These are phyloP conservation scores for Aspergillus sparsus DNA, from an alignment of 495 filamentous ascomycete genomes.

Conservation along the genomic window DNA sequence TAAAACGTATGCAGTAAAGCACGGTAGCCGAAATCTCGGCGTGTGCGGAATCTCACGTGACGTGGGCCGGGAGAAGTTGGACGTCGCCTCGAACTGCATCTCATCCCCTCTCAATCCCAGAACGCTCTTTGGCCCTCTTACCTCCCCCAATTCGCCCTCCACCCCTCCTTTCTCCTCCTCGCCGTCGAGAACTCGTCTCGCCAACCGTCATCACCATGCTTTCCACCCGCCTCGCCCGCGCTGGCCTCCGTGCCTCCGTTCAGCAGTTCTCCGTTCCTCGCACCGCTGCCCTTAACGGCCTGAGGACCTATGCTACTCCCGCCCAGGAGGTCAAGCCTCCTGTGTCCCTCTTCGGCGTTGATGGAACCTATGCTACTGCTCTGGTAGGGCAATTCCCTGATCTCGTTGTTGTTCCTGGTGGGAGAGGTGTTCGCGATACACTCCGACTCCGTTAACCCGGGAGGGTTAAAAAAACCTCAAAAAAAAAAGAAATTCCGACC, in stretches of 20 bases:
- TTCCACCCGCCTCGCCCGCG: conserved; percentile 50
- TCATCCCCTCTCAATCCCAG: conserved; percentile 22
- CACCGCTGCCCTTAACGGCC: conserved; percentile 46
- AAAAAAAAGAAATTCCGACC: too few relatives aligned
- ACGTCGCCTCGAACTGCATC: conserved; percentile 39
- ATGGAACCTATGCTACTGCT: conserved; percentile 97
- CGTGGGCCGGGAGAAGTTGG: conserved; percentile 43
- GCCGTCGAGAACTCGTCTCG: conserved; percentile 30
- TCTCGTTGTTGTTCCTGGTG: too few relatives aligned
- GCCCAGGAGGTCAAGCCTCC: conserved; percentile 76
- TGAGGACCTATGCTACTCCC: conserved; percentile 76
- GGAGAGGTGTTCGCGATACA: too few relatives aligned
- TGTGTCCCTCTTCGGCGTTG: conserved; percentile 88
- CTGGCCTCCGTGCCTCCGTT: conserved; percentile 50
- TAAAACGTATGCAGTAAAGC: conserved; percentile 6
- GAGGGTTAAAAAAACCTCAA: too few relatives aligned
- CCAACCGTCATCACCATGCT: conserved; percentile 39
- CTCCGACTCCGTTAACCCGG: conserved; percentile 16
- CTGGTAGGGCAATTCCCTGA: conserved; percentile 66
- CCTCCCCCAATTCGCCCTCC: conserved; percentile 25
- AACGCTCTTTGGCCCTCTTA: conserved; percentile 29
- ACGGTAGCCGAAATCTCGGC: conserved; percentile 30
- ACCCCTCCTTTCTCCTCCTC: conserved; percentile 20
- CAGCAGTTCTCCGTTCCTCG: conserved; percentile 50
- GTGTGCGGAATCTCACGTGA: conserved; percentile 42